These are phyloP conservation scores for Sporothrix schenckii DNA, from an alignment of 2,329 filamentous ascomycete species.

Conservation along the genomic window DNA sequence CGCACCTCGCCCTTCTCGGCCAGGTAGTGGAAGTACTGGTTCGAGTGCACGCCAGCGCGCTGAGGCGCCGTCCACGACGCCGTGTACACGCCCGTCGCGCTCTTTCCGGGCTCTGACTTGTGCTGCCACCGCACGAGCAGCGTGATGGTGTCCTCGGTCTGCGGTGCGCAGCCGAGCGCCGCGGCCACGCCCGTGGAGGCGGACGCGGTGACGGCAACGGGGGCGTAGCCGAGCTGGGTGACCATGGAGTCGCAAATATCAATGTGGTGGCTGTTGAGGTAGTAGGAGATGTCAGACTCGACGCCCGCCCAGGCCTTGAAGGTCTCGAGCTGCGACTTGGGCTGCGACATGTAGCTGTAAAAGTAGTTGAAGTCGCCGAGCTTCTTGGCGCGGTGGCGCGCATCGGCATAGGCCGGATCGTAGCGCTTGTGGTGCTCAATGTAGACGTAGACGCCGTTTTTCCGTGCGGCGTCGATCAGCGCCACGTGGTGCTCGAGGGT, in stretches of 20 bases:
- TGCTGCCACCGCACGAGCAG: slow-evolving; percentile 87
- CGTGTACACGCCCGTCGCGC: slow-evolving; percentile 87
- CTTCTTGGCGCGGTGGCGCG: slow-evolving; percentile 71
- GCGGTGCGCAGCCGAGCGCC: slow-evolving; percentile 73
- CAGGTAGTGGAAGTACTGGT: slow-evolving; percentile 97
- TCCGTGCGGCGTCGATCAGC: slow-evolving; percentile 70
- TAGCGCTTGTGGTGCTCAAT: slow-evolving; percentile 97
- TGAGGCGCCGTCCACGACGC: slow-evolving; percentile 94
- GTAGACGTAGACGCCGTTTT: slow-evolving; percentile 83
- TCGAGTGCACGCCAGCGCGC: slow-evolving; percentile 90
- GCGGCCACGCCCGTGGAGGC: slow-evolving; percentile 79
- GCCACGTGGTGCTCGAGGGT: slow-evolving; percentile 76
- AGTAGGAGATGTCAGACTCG: slow-evolving; percentile 93
- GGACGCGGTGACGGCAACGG: slow-evolving; percentile 76
- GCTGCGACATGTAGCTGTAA: slow-evolving; percentile 95
- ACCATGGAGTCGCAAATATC: slow-evolving; percentile 95
- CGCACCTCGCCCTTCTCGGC: slow-evolving; percentile 81
- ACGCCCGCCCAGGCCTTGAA: slow-evolving; percentile 93
- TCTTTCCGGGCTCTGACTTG: slow-evolving; percentile 66
- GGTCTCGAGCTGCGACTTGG: slow-evolving; percentile 86
- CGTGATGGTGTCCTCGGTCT: slow-evolving; percentile 92
- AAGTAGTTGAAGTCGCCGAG: slow-evolving; percentile 98
- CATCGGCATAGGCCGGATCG: slow-evolving; percentile 90
- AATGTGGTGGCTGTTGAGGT: slow-evolving; percentile 92
- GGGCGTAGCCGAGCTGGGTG: slow-evolving; percentile 68